Evolutionary conservation across 2,329 filamentous ascomycete species (phyloP).

Genomic region (Alternaria consortialis): DNA sequence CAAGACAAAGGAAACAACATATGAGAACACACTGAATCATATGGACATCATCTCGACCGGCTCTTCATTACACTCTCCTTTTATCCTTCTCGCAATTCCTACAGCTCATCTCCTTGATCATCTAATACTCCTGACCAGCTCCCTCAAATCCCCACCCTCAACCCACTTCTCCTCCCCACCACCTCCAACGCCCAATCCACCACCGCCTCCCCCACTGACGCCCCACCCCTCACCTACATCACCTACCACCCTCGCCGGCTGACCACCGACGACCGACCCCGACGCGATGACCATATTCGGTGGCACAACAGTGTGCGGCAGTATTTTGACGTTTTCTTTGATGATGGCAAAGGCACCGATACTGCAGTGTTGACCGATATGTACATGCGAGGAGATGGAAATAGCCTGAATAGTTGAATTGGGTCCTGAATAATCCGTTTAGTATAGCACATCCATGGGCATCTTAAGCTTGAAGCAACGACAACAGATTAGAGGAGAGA

Average conservation of each 20-base stretch:
- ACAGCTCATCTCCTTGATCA: constrained; percentile 6
- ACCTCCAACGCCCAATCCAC: constrained; percentile 48
- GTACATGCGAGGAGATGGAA: constrained; percentile 82
- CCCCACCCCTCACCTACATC: constrained; percentile 64
- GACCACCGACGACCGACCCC: constrained; percentile 82
- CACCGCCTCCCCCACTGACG: constrained; percentile 48
- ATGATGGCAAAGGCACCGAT: constrained; percentile 89
- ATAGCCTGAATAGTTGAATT: constrained; percentile 81
- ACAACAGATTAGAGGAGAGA: neutral
- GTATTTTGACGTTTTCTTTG: constrained; percentile 89
- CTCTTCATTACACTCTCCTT: neutral
- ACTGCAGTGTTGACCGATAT: constrained; percentile 79
- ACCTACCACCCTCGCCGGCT: constrained; percentile 58
- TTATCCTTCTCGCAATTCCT: neutral
- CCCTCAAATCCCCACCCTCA: constrained; percentile 60
- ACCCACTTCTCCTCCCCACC: constrained; percentile 58
- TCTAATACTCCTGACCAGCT: constrained; percentile 57
- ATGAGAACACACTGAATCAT: neutral
- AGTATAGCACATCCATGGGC: neutral
- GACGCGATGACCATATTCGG: constrained; percentile 91
- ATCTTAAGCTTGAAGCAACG: neutral
- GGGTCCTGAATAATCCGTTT: constrained; percentile 40
- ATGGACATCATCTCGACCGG: neutral
- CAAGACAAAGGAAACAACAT: neutral
- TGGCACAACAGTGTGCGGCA: constrained; percentile 85